phyloP scores from a whole-genome alignment of 2,329 filamentous ascomycete genomes.

The Alternaria dauci region DNA sequence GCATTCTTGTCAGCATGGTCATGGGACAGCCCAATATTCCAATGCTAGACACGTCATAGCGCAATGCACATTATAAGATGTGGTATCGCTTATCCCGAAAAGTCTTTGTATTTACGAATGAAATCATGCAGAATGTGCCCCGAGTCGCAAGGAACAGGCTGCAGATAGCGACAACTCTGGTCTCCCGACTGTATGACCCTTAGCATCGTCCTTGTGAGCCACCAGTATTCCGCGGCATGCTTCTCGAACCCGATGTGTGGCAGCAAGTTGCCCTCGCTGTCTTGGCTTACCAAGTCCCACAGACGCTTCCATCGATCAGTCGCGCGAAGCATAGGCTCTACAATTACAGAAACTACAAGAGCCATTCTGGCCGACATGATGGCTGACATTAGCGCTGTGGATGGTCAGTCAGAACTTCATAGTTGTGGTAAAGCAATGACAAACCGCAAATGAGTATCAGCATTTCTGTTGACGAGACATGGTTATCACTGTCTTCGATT shows the following conservation, averaged over 20 bases:
- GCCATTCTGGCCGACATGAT: background rate
- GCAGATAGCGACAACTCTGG: background rate
- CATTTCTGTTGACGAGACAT: background rate
- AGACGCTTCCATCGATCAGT: background rate
- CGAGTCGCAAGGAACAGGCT: background rate
- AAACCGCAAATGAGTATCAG: background rate
- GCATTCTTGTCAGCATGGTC: background rate
- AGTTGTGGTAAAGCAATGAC: background rate
- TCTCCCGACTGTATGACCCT: background rate
- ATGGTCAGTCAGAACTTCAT: background rate
- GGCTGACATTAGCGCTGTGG: background rate
- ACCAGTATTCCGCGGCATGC: background rate
- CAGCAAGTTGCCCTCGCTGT: background rate
- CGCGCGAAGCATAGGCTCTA: background rate
- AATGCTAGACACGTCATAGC: background rate
- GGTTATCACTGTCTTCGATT: background rate
- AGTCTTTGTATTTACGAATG: background rate
- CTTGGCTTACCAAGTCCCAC: background rate
- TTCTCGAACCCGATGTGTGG: background rate
- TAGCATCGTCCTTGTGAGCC: background rate
- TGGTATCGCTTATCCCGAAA: background rate
- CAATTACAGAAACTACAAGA: background rate
- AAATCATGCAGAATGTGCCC: background rate
- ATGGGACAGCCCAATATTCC: background rate
- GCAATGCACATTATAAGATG: background rate